Evolutionary conservation across 805 yeast genomes (phyloP), one percentile per base, ranked within the genome.

Genomic region (Metschnikowia picachoensis): DNA sequence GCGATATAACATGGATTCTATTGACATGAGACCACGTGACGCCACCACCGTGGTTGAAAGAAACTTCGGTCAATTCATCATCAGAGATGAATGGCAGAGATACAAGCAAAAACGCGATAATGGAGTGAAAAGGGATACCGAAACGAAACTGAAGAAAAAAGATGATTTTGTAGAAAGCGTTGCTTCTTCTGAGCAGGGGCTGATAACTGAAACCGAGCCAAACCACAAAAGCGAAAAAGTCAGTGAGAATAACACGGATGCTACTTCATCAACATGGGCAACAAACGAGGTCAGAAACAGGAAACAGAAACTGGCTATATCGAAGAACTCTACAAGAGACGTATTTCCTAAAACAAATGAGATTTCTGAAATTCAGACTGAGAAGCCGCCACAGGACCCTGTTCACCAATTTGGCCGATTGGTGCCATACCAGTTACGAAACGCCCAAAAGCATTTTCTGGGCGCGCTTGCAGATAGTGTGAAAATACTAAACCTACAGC

Each of bases 361-460:
- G 8, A 17, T 2, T 13, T 2, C 27, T 20, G 41, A 29, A 30
- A 14, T 31, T 32, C n/a, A 32, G 36, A 5, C 25, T 20, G n/a
- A n/a, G 32, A 12, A 2, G 28, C 28, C 45, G 25, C 43, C 50
- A 11, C 38, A 47, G 27, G 54, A 54, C 36, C 65, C 65, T 4
- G 48, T 61, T n/a, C 27, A 63, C 32, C 78, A 75, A 68, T 76
- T 79, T 60, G 79, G 79, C 2, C 72, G 71, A 0, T 57, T 79
- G 33, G 78, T 72, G 2, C 78, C 82, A 8, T 55, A 49, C 34
- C 67, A 67, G 32, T 57, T 79, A 20, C 60, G 69, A 6, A 44
- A 51, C 28, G 64, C 78, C 1, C 79, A 76, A 53, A 36, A 20
- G 1, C 52, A 56, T 28, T 79, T 79, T 49, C 52, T 41, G 2